phyloP scores from a whole-genome alignment of 1,284 basidiomycete species.

The Sporisorium iseilematis-ciliati region DNA sequence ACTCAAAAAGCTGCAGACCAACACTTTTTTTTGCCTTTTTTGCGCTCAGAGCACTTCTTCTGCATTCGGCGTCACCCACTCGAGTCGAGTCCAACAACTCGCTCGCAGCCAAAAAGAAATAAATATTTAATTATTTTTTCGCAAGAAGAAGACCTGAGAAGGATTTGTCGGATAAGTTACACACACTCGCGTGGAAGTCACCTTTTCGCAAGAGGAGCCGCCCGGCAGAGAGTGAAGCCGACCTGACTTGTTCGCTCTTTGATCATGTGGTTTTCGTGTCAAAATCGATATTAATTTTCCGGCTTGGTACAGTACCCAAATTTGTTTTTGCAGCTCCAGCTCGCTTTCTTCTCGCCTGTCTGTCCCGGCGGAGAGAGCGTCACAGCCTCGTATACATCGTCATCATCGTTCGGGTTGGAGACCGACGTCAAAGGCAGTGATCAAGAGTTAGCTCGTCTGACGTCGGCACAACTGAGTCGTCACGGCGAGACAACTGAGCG shows the following conservation, averaged over 20 bases:
- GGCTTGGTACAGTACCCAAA: not conserved
- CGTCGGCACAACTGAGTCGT: too few relatives aligned
- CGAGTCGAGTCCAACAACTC: not conserved
- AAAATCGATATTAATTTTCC: constrained; percentile 7
- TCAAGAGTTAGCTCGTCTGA: too few relatives aligned
- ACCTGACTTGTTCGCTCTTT: not conserved
- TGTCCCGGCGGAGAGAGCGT: too few relatives aligned
- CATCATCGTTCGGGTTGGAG: too few relatives aligned
- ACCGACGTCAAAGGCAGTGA: too few relatives aligned
- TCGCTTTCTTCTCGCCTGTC: too few relatives aligned
- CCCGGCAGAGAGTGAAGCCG: not conserved
- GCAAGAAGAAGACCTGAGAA: constrained; percentile 15
- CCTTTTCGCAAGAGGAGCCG: not conserved
- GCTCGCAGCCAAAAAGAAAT: not conserved
- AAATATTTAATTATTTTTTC: not conserved
- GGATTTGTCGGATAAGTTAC: not conserved
- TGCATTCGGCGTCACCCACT: not conserved
- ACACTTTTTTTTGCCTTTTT: constrained; percentile 15
- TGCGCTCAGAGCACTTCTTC: not conserved
- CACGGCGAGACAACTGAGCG: not conserved
- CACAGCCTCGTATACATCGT: too few relatives aligned
- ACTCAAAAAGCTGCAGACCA: constrained; percentile 10
- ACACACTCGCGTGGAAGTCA: not conserved
- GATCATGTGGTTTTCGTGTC: constrained; percentile 7
- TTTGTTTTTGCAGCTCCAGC: too few relatives aligned